Base-by-base conservation (phyloP, 202 grass and related monocot species). In the Dendrocalamus latiflorus region DNA sequence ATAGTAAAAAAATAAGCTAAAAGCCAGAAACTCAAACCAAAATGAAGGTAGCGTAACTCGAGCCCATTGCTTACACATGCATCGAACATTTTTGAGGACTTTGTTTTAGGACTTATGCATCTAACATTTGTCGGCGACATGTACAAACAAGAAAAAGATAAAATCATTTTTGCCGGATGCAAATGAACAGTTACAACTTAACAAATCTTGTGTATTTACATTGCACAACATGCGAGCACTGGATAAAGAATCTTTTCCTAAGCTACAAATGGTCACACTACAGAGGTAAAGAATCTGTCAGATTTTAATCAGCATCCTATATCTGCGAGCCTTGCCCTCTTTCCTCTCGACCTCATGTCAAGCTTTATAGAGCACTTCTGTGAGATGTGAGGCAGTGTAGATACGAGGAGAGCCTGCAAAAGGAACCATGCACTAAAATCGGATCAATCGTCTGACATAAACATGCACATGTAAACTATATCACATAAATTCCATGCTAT, bases 361-460 rank as follows among this genome's bases (percentile, higher is more conserved):
- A 93, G 66, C 70, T 87, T 87, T 49, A 93, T 73, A 69, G 91
- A 91, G 68, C 94, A 97, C 67, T 83, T 92, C 17, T 97, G 88
- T 39, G 84, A 86, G 20, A 93, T 38, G 38, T 89, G 94, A 20
- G 91, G 84, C 43, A 94, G 71, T 10, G 77, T 78, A 37, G 94
- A 89, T 65, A 97, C 37, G 18, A 89, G 33, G 18, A 94, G 64
- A 48, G 81, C 86, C 90, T 97, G 84, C 42, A 68, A 41, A 63
- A 51, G 9, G 47, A 80, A 66, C 3, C n/a, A n/a, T n/a, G n/a
- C 66, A 68, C 18, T 21, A 53, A 43, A 26, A 69, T 60, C 10
- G 55, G 10, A 30, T 17, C 73, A 60, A 5, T 49, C 16, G 39
- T 53, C 33, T 65, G 75, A 14, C 43, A 55, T 16, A 82, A 77